Evolutionary conservation across 2,329 filamentous ascomycete genomes (phyloP).

Genomic region (Fragosphaeria purpurea): DNA sequence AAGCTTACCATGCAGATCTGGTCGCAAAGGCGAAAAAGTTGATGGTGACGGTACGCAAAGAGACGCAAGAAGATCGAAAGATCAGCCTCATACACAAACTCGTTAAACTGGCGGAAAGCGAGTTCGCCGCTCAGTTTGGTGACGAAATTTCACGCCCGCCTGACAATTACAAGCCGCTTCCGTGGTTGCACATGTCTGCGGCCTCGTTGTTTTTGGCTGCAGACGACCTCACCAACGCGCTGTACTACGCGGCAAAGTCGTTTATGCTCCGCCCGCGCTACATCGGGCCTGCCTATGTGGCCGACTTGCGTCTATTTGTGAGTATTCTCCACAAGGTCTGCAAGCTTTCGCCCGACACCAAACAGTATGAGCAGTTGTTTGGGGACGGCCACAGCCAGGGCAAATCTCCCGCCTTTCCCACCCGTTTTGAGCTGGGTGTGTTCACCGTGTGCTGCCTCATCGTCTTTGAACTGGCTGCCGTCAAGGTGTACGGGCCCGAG

Average conservation of each 20-base stretch:
- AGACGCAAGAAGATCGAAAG: background rate
- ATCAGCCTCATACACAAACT: background rate
- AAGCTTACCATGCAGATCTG: background rate
- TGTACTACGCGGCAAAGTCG: slow-evolving; percentile 1
- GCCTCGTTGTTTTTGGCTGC: slow-evolving; percentile 3
- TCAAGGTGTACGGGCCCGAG: slow-evolving; percentile 6
- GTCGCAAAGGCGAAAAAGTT: slow-evolving; percentile 1
- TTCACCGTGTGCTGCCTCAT: background rate
- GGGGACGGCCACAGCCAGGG: background rate
- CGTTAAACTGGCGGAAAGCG: slow-evolving; percentile 1
- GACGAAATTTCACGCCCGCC: background rate
- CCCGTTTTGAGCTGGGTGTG: background rate
- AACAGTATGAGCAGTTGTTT: slow-evolving; percentile 1
- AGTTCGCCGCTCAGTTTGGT: background rate
- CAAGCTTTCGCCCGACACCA: background rate
- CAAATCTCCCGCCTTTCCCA: background rate
- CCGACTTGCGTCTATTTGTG: slow-evolving; percentile 2
- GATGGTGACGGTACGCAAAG: background rate
- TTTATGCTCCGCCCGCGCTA: background rate
- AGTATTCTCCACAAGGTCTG: background rate
- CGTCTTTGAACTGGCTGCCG: background rate
- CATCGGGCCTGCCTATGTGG: background rate
- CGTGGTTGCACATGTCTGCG: slow-evolving; percentile 5
- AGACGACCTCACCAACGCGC: slow-evolving; percentile 1
- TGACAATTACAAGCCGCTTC: slow-evolving; percentile 2